Evolutionary conservation across 148 eudicot species (phyloP).

Genomic region (Vaccinium myrtillus): DNA sequence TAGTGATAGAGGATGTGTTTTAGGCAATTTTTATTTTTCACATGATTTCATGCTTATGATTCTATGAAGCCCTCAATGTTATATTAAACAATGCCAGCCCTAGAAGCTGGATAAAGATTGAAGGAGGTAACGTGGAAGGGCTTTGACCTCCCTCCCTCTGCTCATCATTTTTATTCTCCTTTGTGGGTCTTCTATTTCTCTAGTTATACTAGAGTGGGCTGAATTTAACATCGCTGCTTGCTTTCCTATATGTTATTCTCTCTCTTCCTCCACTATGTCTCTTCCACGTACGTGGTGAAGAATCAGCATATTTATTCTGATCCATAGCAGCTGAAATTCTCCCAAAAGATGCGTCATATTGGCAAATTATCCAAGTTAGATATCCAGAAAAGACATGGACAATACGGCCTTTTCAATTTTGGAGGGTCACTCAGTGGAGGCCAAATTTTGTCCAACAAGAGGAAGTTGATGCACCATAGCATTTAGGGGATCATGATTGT

Average conservation of each 20-base stretch:
- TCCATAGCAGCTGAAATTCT: neutral
- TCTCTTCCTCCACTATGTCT: neutral
- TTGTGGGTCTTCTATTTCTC: neutral
- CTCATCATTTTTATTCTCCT: neutral
- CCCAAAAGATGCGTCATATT: neutral
- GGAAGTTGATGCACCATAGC: neutral
- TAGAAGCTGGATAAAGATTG: neutral
- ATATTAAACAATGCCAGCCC: neutral
- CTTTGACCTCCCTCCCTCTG: neutral
- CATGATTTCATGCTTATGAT: neutral
- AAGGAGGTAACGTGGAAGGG: neutral
- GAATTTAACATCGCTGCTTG: neutral
- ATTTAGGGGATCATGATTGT: neutral
- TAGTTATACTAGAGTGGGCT: neutral
- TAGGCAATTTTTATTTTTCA: neutral
- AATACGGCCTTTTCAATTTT: neutral
- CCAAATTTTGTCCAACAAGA: neutral
- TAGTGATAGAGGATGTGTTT: neutral
- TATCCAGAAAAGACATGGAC: neutral
- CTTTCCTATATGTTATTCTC: neutral
- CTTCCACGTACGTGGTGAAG: neutral
- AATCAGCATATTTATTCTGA: neutral
- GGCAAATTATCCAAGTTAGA: neutral
- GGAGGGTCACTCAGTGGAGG: neutral
- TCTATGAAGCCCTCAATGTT: neutral